Evolutionary conservation across 1,284 basidiomycete genomes (phyloP).

Genomic region (Cystobasidium pallidum): DNA sequence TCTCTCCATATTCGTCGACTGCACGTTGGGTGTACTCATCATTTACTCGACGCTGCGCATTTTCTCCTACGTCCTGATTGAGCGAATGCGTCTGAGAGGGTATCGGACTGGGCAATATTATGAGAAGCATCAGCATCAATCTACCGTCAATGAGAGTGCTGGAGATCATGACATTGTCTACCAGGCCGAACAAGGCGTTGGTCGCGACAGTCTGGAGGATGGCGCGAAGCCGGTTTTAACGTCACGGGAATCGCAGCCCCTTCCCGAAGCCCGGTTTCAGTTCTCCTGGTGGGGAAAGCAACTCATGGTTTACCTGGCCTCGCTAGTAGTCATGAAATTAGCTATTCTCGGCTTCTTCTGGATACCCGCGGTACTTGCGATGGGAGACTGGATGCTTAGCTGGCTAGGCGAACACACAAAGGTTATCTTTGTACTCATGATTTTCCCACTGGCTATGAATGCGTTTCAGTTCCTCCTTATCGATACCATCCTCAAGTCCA

Average conservation of each 20-base stretch:
- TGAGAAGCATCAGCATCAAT: conserved; percentile 57
- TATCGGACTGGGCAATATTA: conserved; percentile 81
- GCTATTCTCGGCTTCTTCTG: conserved; percentile 73
- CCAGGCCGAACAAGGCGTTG: background rate
- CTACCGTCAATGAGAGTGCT: conserved; percentile 64
- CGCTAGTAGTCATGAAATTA: conserved; percentile 87
- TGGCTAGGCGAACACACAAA: conserved; percentile 65
- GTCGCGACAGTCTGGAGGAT: conserved; percentile 5
- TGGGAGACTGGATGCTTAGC: conserved; percentile 79
- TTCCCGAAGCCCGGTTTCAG: conserved; percentile 27
- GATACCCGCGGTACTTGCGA: conserved; percentile 61
- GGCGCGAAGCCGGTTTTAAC: background rate
- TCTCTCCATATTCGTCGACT: conserved; percentile 91
- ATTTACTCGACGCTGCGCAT: conserved; percentile 78
- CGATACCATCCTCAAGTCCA: conserved; percentile 55
- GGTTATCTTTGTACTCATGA: conserved; percentile 70
- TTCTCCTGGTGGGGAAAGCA: conserved; percentile 77
- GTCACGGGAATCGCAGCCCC: background rate
- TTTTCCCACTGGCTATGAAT: conserved; percentile 90
- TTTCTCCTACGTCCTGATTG: conserved; percentile 69
- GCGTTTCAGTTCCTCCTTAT: conserved; percentile 60
- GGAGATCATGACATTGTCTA: conserved; percentile 38
- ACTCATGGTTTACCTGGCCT: conserved; percentile 79
- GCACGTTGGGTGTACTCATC: conserved; percentile 84
- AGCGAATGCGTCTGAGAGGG: conserved; percentile 69